Percentiles rank a stretch among this genome's conserved stretches.
Conservation (phyloP, 2,329 filamentous ascomycete species). For the Biscogniauxia mediterranea region DNA sequence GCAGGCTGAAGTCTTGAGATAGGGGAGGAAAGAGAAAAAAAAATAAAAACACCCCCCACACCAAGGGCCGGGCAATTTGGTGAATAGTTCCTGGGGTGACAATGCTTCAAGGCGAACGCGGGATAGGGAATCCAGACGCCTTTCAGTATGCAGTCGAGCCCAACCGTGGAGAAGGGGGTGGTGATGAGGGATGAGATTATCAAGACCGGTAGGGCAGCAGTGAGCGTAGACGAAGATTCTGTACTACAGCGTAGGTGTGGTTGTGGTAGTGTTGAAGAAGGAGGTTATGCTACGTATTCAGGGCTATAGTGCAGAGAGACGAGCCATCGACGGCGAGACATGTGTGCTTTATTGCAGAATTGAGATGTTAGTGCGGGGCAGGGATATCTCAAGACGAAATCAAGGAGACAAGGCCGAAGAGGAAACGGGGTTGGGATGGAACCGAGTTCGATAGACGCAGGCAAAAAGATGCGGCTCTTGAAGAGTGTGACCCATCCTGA, state of each 20-base stretch:
- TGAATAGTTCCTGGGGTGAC: slow-evolving; percentile 28
- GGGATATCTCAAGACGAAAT: slow-evolving; percentile 44
- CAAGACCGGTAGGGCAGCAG: slow-evolving; percentile 36
- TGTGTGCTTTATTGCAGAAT: slow-evolving; percentile 65
- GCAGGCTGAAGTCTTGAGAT: slow-evolving; percentile 26
- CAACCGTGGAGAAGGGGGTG: slow-evolving; percentile 44
- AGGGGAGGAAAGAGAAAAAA: slow-evolving; percentile 7
- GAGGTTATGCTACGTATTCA: slow-evolving; percentile 48
- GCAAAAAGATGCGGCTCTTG: slow-evolving; percentile 63
- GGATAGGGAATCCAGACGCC: slow-evolving; percentile 33
- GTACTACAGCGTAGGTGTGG: slow-evolving; percentile 39
- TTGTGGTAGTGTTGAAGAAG: slow-evolving; percentile 41
- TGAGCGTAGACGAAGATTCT: slow-evolving; percentile 34
- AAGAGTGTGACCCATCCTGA: slow-evolving; percentile 71
- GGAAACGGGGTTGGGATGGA: slow-evolving; percentile 30
- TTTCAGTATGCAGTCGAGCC: slow-evolving; percentile 54
- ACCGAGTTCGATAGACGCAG: slow-evolving; percentile 55
- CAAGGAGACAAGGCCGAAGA: slow-evolving; percentile 36
- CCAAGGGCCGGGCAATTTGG: slow-evolving; percentile 25
- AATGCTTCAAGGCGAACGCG: slow-evolving; percentile 31
- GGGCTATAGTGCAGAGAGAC: slow-evolving; percentile 47
- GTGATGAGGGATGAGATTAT: slow-evolving; percentile 32
- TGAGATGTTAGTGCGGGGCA: slow-evolving; percentile 50
- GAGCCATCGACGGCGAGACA: slow-evolving; percentile 58
- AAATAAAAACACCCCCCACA: slow-evolving; percentile 25